Evolutionary conservation across 495 filamentous ascomycete genomes (phyloP).

Genomic region (Clavariopsis aquatica): DNA sequence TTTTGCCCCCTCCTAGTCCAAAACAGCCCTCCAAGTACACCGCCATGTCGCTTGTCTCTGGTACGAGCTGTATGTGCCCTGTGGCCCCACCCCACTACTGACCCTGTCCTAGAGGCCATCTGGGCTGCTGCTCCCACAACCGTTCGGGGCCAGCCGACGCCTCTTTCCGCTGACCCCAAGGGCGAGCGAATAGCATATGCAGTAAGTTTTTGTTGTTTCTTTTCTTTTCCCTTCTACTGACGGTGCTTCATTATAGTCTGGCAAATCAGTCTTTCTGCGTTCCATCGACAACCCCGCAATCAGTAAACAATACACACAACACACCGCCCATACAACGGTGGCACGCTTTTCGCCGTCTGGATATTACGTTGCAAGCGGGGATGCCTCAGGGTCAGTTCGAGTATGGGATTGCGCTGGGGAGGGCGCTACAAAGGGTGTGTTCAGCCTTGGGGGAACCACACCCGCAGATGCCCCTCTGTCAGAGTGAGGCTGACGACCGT

Average conservation of each 20-base stretch:
- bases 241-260: slow-evolving; percentile 59
- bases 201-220: slow-evolving; percentile 54
- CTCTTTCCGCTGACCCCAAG: slow-evolving; percentile 84
- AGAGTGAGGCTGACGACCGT: slow-evolving; percentile 30
- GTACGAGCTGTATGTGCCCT: slow-evolving; percentile 1
- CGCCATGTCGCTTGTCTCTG: slow-evolving; percentile 27
- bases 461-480: background rate
- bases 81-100: background rate
- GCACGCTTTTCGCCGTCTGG: slow-evolving; percentile 94
- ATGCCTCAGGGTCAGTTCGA: slow-evolving; percentile 76
- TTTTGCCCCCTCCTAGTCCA: background rate
- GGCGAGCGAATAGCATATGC: slow-evolving; percentile 93
- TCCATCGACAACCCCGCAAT: slow-evolving; percentile 84
- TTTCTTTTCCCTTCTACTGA: background rate
- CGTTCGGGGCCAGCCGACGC: slow-evolving; percentile 82
- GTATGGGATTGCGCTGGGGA: slow-evolving; percentile 82
- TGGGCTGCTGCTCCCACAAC: slow-evolving; percentile 81
- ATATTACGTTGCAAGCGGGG: slow-evolving; percentile 93
- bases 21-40: background rate
- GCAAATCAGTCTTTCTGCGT: slow-evolving; percentile 93
- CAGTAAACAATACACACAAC: slow-evolving; percentile 84
- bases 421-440: slow-evolving; percentile 62
- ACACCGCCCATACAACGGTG: slow-evolving; percentile 84
- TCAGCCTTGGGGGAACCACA: background rate
- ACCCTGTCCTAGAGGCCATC: slow-evolving; percentile 58